Base-by-base conservation (phyloP, 2,329 filamentous ascomycete genomes). In the Chrysosporium queenslandicum region DNA sequence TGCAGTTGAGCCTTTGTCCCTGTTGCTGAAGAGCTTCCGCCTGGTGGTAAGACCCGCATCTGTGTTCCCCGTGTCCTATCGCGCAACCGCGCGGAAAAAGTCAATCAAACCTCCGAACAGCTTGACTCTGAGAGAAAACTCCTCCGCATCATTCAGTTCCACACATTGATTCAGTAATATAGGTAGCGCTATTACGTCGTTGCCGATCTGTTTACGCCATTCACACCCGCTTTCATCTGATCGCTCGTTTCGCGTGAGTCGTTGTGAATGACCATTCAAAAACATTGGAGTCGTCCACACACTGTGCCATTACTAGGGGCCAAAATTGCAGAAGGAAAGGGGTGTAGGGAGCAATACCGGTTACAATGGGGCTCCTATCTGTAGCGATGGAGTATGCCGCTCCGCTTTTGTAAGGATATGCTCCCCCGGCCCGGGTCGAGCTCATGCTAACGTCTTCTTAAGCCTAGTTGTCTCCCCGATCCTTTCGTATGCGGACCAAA, bases 401-500 rank as follows among this genome's bases (percentile, higher is more conserved):
- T 45, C 73, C 73, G 9, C 43, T 74, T n/a, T 75, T 76, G 73
- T 76, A 65, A n/a, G 57, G 41, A 69, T 58, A 2, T 12, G 18
- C 18, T 11, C 7, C 23, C 1, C 20, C 30, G 37, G 16, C 29
- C 40, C 43, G 27, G 45, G 30, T 49, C 40, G 39, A 5, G 3
- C 47, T 56, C 55, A 36, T 29, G 14, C 30, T 20, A 23, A 34
- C 7, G 39, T 23, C 32, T 7, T 37, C 11, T 53, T 60, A n/a
- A 80, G 77, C 65, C 74, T 84, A 56, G 71, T 82, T 49, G 75
- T 78, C 7, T 82, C 80, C 6, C 81, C 81, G 7, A 67, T 84
- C 54, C 83, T 80, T 46, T 81, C 78, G 59, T 84, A 84, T 69
- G 75, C 78, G 55, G 81, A 84, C 65, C 81, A 84, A 63, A 83